These are phyloP conservation scores for Rhinocladiella mackenziei DNA, from an alignment of 2,329 filamentous ascomycete genomes.

Conservation along the genomic window DNA sequence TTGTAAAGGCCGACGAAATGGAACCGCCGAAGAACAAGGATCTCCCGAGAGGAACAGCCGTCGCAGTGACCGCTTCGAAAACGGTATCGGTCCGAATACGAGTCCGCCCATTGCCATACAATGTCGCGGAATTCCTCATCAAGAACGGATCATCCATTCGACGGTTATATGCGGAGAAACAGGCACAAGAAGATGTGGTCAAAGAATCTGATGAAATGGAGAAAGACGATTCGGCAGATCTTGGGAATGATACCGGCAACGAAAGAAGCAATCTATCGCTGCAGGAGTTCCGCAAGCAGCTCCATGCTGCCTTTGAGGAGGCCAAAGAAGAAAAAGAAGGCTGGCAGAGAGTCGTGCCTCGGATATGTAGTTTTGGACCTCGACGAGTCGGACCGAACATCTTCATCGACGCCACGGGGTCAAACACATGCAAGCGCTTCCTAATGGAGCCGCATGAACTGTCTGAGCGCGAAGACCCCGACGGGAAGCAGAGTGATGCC, in stretches of 20 bases:
- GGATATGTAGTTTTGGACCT: constrained; percentile 87
- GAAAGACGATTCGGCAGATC: constrained; percentile 40
- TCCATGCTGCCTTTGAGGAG: constrained; percentile 64
- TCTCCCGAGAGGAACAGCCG: constrained; percentile 74
- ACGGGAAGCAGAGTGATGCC: constrained; percentile 15
- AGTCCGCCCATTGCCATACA: constrained; percentile 71
- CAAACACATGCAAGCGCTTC: constrained; percentile 67
- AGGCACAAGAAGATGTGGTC: constrained; percentile 45
- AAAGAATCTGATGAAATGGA: constrained; percentile 39
- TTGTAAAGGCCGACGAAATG: constrained; percentile 86
- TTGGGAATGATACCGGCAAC: constrained; percentile 48
- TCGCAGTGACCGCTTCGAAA: constrained; percentile 75
- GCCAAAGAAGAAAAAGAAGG: constrained; percentile 69
- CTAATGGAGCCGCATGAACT: constrained; percentile 35
- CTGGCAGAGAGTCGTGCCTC: constrained; percentile 73
- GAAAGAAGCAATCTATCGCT: constrained; percentile 62
- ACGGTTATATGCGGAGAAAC: constrained; percentile 67
- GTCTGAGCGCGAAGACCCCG: constrained; percentile 17
- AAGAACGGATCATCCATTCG: constrained; percentile 79
- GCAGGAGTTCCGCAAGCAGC: constrained; percentile 71
- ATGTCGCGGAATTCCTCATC: constrained; percentile 78
- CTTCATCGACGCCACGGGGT: constrained; percentile 74
- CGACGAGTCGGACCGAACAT: constrained; percentile 81
- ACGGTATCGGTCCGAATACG: constrained; percentile 73
- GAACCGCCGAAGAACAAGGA: constrained; percentile 79